Evolutionary conservation across 306 rosid genomes (phyloP), one percentile per base, ranked within the genome.

Genomic region (Chamaecrista fasciculata): DNA sequence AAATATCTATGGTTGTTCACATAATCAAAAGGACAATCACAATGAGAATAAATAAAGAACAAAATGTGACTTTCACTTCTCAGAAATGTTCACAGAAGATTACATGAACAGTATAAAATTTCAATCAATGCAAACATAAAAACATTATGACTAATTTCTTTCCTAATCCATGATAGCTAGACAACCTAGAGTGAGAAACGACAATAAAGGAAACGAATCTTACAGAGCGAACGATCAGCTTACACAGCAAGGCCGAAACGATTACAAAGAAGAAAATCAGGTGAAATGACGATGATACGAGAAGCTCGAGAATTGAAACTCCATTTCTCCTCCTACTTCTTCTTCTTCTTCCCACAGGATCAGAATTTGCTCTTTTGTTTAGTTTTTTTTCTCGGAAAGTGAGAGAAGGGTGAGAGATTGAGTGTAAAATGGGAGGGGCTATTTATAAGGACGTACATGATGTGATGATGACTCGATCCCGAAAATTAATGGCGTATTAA

Each of bases 211-310:
- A 37, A 65, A 57, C 25, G 67, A 70, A 48, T 66, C 19, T 49
- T 18, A 2, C 29, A 69, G 26, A 81, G 47, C 21, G 56, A 80
- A 18, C 23, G 48, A 34, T 36, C 49, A n/a, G 25, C 74, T 83
- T 59, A 82, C 92, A 61, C 37, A 66, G 53, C 42, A 67, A 66
- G 79, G 57, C 73, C 6, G 59, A 55, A 66, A 12, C n/a, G 75
- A n/a, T n/a, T n/a, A n/a, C n/a, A n/a, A 33, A 58, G 80, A 62
- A 36, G 81, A 71, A 26, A 48, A 1, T 80, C 76, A 77, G 57
- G 72, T 64, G 31, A 59, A 73, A 58, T 53, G 83, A 10, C 65
- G 55, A 57, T 69, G 77, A 66, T 31, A 67, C 2, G 21, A 20
- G 52, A 62, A 40, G 34, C 31, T 48, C 0, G 64, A 66, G 46